Conservation (phyloP, 2,329 filamentous ascomycete genomes). For the Aspergillus hiratsukae region DNA sequence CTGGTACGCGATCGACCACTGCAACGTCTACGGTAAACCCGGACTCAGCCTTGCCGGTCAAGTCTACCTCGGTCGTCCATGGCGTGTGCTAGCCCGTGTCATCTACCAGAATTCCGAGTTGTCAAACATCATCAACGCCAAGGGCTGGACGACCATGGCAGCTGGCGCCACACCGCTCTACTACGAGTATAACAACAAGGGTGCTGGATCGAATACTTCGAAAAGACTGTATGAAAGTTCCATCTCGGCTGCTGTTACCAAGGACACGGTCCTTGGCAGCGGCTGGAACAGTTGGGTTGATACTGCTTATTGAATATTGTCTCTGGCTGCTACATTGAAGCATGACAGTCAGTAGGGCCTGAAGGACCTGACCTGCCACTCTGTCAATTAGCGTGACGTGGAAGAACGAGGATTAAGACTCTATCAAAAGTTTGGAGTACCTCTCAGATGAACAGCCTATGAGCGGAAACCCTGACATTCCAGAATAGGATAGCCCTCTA, state of each 20-base stretch:
- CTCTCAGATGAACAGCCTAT: too few relatives aligned
- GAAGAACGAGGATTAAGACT: too few relatives aligned
- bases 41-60: constrained; percentile 16
- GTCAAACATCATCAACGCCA: constrained; percentile 25
- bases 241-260: constrained; percentile 23
- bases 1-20: constrained; percentile 31
- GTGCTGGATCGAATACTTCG: constrained; percentile 20
- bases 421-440: too few relatives aligned
- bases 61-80: constrained; percentile 33
- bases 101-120: constrained; percentile 31
- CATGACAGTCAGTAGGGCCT: too few relatives aligned
- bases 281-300: constrained; percentile 19
- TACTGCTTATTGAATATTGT: neutral
- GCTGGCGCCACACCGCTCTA: constrained; percentile 27
- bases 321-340: too few relatives aligned
- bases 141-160: constrained; percentile 32
- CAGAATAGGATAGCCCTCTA: too few relatives aligned
- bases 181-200: constrained; percentile 27
- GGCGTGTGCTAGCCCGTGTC: constrained; percentile 30
- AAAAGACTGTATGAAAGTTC: constrained; percentile 16
- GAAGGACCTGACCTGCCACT: too few relatives aligned
- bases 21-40: constrained; percentile 19
- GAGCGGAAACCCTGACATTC: too few relatives aligned
- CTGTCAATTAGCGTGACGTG: too few relatives aligned
- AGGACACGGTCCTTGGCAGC: constrained; percentile 21